Percentiles rank a stretch among this genome's conserved stretches.
These are phyloP conservation scores for Saccharomyces hybrid DNA, from an alignment of 1,139 yeast species.

Conservation along the genomic window DNA sequence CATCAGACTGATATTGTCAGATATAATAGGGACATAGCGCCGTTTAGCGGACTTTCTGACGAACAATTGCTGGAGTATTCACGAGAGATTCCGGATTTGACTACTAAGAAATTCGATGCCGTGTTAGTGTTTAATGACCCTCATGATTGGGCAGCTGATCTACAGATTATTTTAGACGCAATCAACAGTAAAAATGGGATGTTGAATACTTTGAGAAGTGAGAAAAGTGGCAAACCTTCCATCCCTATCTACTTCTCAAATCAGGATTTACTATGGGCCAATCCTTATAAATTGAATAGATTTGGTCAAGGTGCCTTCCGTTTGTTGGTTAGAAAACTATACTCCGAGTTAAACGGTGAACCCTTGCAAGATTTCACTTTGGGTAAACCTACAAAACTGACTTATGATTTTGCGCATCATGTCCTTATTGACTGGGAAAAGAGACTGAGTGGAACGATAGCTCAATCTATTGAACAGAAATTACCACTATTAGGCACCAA, in stretches of 20 bases:
- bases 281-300: constrained; percentile 68
- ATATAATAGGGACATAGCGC: constrained; percentile 38
- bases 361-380: constrained; percentile 51
- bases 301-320: constrained; percentile 92
- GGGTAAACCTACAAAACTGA: constrained; percentile 78
- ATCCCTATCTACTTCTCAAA: constrained; percentile 81
- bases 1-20: constrained; percentile 67
- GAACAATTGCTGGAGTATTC: constrained; percentile 46
- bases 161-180: constrained; percentile 69
- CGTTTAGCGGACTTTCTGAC: constrained; percentile 69
- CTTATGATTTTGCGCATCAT: constrained; percentile 79
- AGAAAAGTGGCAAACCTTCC: constrained; percentile 41
- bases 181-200: constrained; percentile 57
- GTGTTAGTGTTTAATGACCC: constrained; percentile 86
- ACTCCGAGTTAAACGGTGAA: constrained; percentile 49
- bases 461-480: constrained; percentile 15
- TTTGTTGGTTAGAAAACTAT: constrained; percentile 54
- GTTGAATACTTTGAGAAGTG: constrained; percentile 52
- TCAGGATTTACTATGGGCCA: constrained; percentile 87
- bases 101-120: constrained; percentile 56
- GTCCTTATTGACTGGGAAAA: constrained; percentile 55
- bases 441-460: constrained; percentile 27
- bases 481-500: constrained; percentile 23
- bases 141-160: constrained; percentile 79
- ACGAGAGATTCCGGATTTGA: constrained; percentile 26